These are phyloP conservation scores for Vigna angularis DNA, from an alignment of 306 rosid species.

Conservation along the genomic window DNA sequence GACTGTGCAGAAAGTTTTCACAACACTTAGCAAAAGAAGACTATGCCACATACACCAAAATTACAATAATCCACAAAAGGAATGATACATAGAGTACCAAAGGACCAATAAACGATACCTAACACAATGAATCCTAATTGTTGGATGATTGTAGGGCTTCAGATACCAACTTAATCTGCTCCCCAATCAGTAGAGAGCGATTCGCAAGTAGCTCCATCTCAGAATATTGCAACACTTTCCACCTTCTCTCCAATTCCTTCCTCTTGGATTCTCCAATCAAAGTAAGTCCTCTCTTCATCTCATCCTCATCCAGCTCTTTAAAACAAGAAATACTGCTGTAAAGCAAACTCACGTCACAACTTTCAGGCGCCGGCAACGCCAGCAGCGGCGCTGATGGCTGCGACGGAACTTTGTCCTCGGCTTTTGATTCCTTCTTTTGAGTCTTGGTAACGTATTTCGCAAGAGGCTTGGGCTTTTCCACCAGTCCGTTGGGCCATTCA, in stretches of 20 bases:
- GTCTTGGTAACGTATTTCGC: conserved; percentile 38
- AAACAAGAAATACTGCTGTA: conserved; percentile 43
- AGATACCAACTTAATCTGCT: conserved; percentile 47
- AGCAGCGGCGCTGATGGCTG: background rate
- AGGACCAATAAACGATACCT: background rate
- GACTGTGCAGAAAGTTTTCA: background rate
- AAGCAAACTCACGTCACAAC: background rate
- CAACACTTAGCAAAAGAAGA: background rate
- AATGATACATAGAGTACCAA: background rate
- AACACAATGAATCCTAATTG: conserved; percentile 24
- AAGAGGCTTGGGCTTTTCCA: conserved; percentile 38
- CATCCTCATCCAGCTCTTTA: conserved; percentile 46
- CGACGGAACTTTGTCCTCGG: background rate
- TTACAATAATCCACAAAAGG: background rate
- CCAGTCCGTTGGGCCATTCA: conserved; percentile 10
- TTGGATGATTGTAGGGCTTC: conserved; percentile 51
- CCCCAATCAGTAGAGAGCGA: conserved; percentile 44
- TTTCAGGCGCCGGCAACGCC: conserved; percentile 32
- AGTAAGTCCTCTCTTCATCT: conserved; percentile 51
- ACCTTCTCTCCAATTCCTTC: conserved; percentile 57
- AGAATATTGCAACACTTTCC: conserved; percentile 54
- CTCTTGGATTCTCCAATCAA: conserved; percentile 49
- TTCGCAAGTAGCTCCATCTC: conserved; percentile 56
- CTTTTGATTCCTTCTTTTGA: conserved; percentile 45
- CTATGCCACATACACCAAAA: background rate